phyloP scores from a whole-genome alignment of 345 rosid genomes.

The Jatropha curcas region DNA sequence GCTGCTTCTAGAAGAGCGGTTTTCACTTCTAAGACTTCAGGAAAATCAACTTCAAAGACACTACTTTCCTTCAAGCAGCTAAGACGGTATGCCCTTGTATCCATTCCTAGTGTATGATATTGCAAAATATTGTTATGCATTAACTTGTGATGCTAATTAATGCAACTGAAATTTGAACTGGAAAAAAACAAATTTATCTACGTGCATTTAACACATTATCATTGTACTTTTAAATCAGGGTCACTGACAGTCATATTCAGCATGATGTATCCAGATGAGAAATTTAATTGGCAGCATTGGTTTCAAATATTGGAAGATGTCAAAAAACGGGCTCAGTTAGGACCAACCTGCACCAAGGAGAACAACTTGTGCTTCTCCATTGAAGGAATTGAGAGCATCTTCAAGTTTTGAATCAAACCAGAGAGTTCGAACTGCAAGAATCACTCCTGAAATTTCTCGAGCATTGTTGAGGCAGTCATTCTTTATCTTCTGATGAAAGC shows the following conservation, averaged over 20 bases:
- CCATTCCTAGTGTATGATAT: slow-evolving; percentile 60
- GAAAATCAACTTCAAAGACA: slow-evolving; percentile 85
- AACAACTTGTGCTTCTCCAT: slow-evolving; percentile 62
- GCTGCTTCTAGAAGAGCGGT: slow-evolving; percentile 64
- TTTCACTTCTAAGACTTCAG: slow-evolving; percentile 70
- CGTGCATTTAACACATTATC: neutral
- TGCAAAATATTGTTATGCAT: neutral
- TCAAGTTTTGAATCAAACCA: slow-evolving; percentile 87
- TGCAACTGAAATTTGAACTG: slow-evolving; percentile 7
- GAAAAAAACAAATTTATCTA: neutral
- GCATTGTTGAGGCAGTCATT: slow-evolving; percentile 70
- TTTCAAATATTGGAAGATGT: neutral
- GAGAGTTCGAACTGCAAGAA: slow-evolving; percentile 81
- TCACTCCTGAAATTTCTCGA: slow-evolving; percentile 73
- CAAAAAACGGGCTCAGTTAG: slow-evolving; percentile 1
- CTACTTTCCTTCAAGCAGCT: slow-evolving; percentile 65
- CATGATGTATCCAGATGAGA: neutral
- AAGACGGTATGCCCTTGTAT: slow-evolving; percentile 82
- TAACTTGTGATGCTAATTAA: neutral
- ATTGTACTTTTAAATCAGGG: neutral
- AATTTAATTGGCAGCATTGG: neutral
- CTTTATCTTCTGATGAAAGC: slow-evolving; percentile 69
- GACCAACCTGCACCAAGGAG: slow-evolving; percentile 91
- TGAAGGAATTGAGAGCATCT: slow-evolving; percentile 63
- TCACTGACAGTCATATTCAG: neutral